Percentiles rank a stretch among this genome's conserved stretches.
Evolutionary conservation across 192 early-diverging fungal genomes (phyloP).

Genomic region (Rhizophagus sp.): DNA sequence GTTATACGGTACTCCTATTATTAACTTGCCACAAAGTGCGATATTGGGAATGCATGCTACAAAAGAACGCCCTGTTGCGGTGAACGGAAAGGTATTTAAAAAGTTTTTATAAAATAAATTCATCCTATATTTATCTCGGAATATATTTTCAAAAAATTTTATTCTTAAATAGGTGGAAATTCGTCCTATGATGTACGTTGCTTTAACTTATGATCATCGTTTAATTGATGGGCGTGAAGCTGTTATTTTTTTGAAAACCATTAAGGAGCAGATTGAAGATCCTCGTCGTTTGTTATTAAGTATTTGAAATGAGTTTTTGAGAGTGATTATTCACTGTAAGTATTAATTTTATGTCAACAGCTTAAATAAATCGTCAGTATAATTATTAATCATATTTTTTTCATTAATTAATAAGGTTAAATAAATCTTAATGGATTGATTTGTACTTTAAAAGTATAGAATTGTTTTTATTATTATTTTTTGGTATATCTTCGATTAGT

Average conservation of each 20-base stretch:
- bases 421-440: background rate
- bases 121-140: background rate
- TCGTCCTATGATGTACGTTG: conserved; percentile 97
- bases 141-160: background rate
- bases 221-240: conserved; percentile 99
- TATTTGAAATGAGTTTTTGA: conserved; percentile 56
- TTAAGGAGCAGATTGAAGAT: conserved; percentile 98
- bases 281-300: conserved; percentile 88
- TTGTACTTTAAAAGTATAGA: background rate
- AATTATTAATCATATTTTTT: too few species aligned
- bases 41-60: conserved; percentile 99
- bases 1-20: conserved; percentile 95
- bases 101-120: background rate
- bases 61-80: conserved; percentile 94
- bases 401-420: too few species aligned
- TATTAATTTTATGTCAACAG: too few species aligned
- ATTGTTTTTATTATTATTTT: background rate
- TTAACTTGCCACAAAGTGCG: conserved; percentile 96
- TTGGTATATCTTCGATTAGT: background rate
- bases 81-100: conserved; percentile 80
- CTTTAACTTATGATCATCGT: conserved; percentile 98
- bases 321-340: too few species aligned
- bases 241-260: conserved; percentile 94
- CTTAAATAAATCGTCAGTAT: too few species aligned
- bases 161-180: conserved; percentile 59